Evolutionary conservation across 352 stramenopile genomes (phyloP).

Genomic region (Hyaloperonospora brassicae): DNA sequence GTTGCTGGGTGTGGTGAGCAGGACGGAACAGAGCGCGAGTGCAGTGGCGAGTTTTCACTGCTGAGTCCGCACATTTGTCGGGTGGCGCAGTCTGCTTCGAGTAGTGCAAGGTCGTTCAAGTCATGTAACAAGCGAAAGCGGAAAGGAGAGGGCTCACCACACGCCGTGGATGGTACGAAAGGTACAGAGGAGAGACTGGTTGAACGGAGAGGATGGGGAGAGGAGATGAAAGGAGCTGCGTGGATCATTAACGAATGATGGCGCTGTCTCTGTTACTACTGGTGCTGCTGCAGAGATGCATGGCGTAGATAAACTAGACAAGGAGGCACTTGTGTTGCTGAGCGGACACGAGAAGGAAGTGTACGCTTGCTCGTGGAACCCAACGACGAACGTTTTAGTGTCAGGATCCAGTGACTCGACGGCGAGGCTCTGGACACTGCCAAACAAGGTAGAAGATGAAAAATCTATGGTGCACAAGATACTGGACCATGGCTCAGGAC

Average conservation of each 20-base stretch:
- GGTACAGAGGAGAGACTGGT: conserved; percentile 16
- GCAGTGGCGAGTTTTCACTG: conserved; percentile 86
- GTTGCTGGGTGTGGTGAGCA: conserved; percentile 13
- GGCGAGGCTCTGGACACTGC: conserved; percentile 90
- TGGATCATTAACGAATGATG: neutral
- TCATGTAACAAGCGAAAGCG: conserved; percentile 79
- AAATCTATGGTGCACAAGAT: conserved; percentile 41
- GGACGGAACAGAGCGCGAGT: conserved; percentile 83
- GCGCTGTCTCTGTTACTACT: neutral
- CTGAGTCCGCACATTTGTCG: conserved; percentile 89
- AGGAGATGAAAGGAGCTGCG: neutral
- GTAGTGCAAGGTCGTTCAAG: conserved; percentile 53
- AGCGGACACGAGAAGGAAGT: conserved; percentile 87
- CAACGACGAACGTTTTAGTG: conserved; percentile 90
- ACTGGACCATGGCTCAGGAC: conserved; percentile 71
- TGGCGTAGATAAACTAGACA: conserved; percentile 56
- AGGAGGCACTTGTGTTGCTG: conserved; percentile 53
- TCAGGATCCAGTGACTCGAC: conserved; percentile 94
- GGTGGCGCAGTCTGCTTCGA: conserved; percentile 70
- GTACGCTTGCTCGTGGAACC: conserved; percentile 97
- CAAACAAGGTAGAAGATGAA: conserved; percentile 49
- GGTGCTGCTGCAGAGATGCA: conserved; percentile 38
- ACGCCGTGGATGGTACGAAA: conserved; percentile 59
- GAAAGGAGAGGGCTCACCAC: conserved; percentile 60
- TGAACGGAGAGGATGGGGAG: neutral